Conservation (phyloP, 169 alveolate species). For the Plasmodium sp. region DNA sequence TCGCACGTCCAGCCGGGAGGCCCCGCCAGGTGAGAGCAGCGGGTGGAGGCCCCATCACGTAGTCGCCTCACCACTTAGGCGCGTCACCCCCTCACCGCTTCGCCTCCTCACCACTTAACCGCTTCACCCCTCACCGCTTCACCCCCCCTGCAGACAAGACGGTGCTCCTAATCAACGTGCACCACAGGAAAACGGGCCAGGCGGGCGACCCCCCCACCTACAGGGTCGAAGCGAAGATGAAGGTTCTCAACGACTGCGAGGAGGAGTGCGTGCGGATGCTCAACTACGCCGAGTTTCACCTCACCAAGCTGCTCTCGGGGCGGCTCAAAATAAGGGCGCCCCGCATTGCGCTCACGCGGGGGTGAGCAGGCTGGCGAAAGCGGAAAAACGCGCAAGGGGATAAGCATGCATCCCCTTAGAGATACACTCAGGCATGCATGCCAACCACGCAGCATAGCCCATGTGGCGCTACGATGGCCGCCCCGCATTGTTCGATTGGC, state of each 20-base stretch:
- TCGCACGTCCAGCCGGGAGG: not conserved
- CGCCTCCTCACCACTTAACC: not conserved
- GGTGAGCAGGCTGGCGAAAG: not conserved
- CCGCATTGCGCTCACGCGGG: not conserved
- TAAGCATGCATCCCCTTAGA: not conserved
- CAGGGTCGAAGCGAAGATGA: constrained; percentile 14
- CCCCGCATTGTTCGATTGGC: not conserved
- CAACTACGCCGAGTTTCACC: constrained; percentile 1
- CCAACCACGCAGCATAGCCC: not conserved
- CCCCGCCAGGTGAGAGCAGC: not conserved
- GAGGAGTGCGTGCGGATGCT: constrained; percentile 10
- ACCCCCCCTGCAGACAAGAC: constrained; percentile 6
- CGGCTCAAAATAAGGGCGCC: not conserved
- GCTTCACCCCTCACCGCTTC: not conserved
- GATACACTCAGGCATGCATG: not conserved
- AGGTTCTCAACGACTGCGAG: constrained; percentile 25
- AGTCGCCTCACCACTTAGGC: not conserved
- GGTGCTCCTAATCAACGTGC: constrained; percentile 18
- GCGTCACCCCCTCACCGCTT: not conserved
- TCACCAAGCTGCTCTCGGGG: not conserved
- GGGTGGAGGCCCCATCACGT: not conserved
- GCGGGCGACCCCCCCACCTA: not conserved
- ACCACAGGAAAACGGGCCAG: not conserved
- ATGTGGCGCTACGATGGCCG: not conserved
- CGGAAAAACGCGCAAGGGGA: not conserved